Base-by-base conservation (phyloP, 805 yeast species). In the Zygoascus bituminiphila region DNA sequence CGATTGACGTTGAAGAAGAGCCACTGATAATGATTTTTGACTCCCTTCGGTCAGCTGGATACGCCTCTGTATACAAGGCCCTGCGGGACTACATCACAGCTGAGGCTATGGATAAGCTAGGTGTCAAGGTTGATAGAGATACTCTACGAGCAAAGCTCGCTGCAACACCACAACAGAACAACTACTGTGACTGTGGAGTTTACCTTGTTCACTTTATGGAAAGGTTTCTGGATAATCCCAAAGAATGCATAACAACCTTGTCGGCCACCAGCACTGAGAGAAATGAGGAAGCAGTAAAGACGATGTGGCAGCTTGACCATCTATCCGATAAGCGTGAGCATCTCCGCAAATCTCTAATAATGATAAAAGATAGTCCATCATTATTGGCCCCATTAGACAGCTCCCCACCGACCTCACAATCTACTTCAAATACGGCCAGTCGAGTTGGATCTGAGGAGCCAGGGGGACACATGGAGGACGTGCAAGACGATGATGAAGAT, bases 101-200 rank as follows among this genome's bases (percentile, higher is more conserved):
- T 2, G 88, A 84, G 64, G 91, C 94, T 8, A 67, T 69, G 46
- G 93, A 84, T 29, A 81, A 77, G 55, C 74, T 78, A 54, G 66
- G 65, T 0, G 52, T 81, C 8, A 71, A 67, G 0, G 58, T 88
- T 2, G 66, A 66, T 19, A 69, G 69, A 10, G 62, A 66, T 4
- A 72, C 69, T 39, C 76, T 89, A 20, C 63, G 71, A 40, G 65
- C 77, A 42, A 62, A 69, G 45, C 63, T 70, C 6, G 79, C 81
- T 4, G 60, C 69, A 4, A 93, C 88, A 0, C 96, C 97, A 0
- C 79, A 74, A 50, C 98, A 93, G 60, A 79, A 81, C 25, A 93
- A 93, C 62, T 80, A 82, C 66, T 86, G 88, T 61, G 98, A 93
- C 62, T 93, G 98, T 68, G 98, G 98, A 1, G 78, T 93, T 19